Percentiles rank a stretch among this genome's conserved stretches.
Evolutionary conservation across 805 yeast species (phyloP).

Genomic region (Pichia membranifaciens): DNA sequence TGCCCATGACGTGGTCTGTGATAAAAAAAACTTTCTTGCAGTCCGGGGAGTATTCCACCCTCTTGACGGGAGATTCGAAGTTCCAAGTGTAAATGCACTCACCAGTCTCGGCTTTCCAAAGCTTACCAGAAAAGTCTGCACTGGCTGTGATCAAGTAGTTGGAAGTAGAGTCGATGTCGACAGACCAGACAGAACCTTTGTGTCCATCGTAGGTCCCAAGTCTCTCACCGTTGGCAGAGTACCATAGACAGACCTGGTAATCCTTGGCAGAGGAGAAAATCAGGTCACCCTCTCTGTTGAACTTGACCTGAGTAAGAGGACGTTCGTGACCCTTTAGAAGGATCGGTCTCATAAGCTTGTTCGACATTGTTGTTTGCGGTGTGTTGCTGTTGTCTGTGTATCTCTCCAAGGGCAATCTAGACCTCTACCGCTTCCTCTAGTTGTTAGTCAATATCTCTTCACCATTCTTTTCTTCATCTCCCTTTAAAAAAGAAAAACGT

Average conservation of each 20-base stretch:
- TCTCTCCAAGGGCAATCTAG: too few relatives aligned
- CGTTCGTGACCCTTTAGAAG: constrained; percentile 93
- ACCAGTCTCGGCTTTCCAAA: constrained; percentile 83
- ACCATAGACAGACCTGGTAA: constrained; percentile 87
- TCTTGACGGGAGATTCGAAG: constrained; percentile 79
- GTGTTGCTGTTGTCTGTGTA: too few relatives aligned
- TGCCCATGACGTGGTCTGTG: constrained; percentile 90
- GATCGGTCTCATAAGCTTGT: constrained; percentile 54
- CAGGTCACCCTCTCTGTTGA: constrained; percentile 92
- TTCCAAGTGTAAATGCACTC: constrained; percentile 66
- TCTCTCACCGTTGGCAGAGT: constrained; percentile 91
- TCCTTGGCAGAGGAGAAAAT: constrained; percentile 91
- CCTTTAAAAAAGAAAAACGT: too few relatives aligned
- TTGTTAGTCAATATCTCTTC: too few relatives aligned
- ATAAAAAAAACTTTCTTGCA: constrained; percentile 65
- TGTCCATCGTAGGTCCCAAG: constrained; percentile 88
- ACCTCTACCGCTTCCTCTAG: too few relatives aligned
- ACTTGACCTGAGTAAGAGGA: constrained; percentile 93
- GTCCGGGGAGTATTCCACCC: constrained; percentile 80
- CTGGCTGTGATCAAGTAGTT: constrained; percentile 77
- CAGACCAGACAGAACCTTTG: constrained; percentile 91
- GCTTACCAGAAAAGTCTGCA: constrained; percentile 78
- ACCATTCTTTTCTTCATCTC: too few relatives aligned
- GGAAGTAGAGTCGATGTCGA: constrained; percentile 75
- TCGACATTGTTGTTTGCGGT: constrained; percentile 6